Evolutionary conservation across 179 eudicot genomes (phyloP), one percentile per base, ranked within the genome.

Genomic region (Actinidia chinensis): DNA sequence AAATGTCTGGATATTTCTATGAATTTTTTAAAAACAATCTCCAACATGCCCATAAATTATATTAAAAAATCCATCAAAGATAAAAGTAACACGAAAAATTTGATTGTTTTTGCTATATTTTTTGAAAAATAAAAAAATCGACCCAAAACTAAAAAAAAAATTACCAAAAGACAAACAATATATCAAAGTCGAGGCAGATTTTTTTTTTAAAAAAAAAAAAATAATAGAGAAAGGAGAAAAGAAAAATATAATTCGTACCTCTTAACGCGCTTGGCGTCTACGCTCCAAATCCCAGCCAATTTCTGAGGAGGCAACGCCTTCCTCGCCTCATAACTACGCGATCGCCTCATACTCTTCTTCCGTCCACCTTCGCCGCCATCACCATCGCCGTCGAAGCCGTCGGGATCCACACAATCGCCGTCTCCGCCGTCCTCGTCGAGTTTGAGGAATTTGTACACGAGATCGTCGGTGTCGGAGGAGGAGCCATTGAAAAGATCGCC

Each of bases 211-310:
- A 15, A 11, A 42, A 22, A 69, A 69, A 5, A 12, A 58, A 40
- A 36, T 3, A 23, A 36, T 36, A 7, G 20, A 42, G 46, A 14
- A 36, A 5, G 1, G 14, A 15, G 14, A 40, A 1, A 14, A 23
- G 46, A 15, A 36, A 13, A 15, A 67, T 6, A 18, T 42, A 25
- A 50, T 9, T 33, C 15, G 40, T 36, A 89, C 93, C 93, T 90
- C 83, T 90, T 90, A 54, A 86, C 93, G n/a, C 91, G 91, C 79
- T 90, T 90, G 68, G 93, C 90, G 78, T 88, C 90, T 54, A 82
- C 71, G 25, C 86, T 74, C 91, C 91, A 88, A 23, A 90, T 85
- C 83, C 88, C 90, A 33, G 90, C 90, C 51, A 90, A 82, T 87
- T 86, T 88, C 64, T 86, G 90, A 7, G 90, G 87, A 54, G 90